Conservation (phyloP, 2,329 filamentous ascomycete species). For the Fusarium fujikuroi region DNA sequence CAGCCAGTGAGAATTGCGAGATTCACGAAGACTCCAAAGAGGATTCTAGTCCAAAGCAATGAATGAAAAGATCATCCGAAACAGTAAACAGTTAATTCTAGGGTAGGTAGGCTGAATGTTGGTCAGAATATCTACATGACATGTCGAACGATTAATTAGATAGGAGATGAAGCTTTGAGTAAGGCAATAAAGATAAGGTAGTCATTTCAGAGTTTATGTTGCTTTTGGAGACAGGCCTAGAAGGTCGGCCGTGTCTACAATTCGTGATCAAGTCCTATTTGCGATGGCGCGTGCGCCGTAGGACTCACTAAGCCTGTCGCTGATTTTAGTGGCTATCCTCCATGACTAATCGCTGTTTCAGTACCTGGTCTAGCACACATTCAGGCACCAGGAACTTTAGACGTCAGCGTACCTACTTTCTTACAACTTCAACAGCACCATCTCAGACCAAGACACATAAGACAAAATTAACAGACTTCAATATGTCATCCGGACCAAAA, state of each 20-base stretch:
- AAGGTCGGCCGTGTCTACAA: rapidly evolving
- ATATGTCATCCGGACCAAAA: not conserved
- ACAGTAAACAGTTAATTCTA: not conserved
- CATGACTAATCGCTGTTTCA: not conserved
- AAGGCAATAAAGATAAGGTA: not conserved
- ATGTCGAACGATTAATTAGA: not conserved
- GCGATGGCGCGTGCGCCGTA: not conserved
- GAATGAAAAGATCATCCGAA: rapidly evolving
- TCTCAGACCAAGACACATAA: not conserved
- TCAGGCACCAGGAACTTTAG: rapidly evolving
- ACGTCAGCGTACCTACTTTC: not conserved
- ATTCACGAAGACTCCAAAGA: rapidly evolving
- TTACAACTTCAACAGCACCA: not conserved
- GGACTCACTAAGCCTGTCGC: not conserved
- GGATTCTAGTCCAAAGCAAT: rapidly evolving
- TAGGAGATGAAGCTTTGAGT: rapidly evolving
- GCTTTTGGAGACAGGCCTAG: rapidly evolving
- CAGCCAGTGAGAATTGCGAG: rapidly evolving
- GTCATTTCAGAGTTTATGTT: not conserved
- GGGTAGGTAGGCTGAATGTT: not conserved
- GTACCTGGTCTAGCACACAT: not conserved
- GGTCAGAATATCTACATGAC: not conserved
- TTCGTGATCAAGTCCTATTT: rapidly evolving
- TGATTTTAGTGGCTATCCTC: rapidly evolving
- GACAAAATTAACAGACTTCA: not conserved